Conservation (phyloP, 768 basidiomycete species). For the Porpolomopsis calyptriformis region DNA sequence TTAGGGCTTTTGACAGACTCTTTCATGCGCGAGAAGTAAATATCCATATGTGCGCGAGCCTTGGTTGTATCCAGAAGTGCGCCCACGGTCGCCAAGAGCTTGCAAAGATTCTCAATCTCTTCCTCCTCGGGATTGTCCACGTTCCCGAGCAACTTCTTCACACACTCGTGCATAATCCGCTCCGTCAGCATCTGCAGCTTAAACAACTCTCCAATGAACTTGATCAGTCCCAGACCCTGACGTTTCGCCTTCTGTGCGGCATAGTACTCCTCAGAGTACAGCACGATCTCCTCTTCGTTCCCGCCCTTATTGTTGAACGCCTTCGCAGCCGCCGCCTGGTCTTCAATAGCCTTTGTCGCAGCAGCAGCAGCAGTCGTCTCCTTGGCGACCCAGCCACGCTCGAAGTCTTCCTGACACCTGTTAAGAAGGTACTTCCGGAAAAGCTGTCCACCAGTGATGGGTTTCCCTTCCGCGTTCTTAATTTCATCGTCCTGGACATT, state of each 20-base stretch:
- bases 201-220: slow-evolving; percentile 97
- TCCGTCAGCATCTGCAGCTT: slow-evolving; percentile 98
- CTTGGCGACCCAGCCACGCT: slow-evolving; percentile 87
- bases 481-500: slow-evolving; percentile 86
- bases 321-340: slow-evolving; percentile 64
- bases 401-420: slow-evolving; percentile 96
- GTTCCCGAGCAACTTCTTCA: slow-evolving; percentile 89
- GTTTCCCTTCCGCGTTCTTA: slow-evolving; percentile 69
- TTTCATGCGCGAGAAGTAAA: slow-evolving; percentile 88
- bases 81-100: slow-evolving; percentile 84
- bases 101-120: slow-evolving; percentile 94
- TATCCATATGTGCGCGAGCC: slow-evolving; percentile 77
- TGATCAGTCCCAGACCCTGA: slow-evolving; percentile 91
- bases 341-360: slow-evolving; percentile 73
- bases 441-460: slow-evolving; percentile 85
- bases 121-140: slow-evolving; percentile 95
- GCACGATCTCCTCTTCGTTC: slow-evolving; percentile 54
- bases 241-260: slow-evolving; percentile 95
- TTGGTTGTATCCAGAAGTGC: slow-evolving; percentile 69
- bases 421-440: slow-evolving; percentile 97
- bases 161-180: slow-evolving; percentile 97
- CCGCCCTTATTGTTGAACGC: slow-evolving; percentile 34
- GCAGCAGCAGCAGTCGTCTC: slow-evolving; percentile 83
- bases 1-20: slow-evolving; percentile 64
- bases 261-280: slow-evolving; percentile 95